phyloP scores from a whole-genome alignment of 371 early-diverging fungal genomes.

The Haplosporangium sp. region DNA sequence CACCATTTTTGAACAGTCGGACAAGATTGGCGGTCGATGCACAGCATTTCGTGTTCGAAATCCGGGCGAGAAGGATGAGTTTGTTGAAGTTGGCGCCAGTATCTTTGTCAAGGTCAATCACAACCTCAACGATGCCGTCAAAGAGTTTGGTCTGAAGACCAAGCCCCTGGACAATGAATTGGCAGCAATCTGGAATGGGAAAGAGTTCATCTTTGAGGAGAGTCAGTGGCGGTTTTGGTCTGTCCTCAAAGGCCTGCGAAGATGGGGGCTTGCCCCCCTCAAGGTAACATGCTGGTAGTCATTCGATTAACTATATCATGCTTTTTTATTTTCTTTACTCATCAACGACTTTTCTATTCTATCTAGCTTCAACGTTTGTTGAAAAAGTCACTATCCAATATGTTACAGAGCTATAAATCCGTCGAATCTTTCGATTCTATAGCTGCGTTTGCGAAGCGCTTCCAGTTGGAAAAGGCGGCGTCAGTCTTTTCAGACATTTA shows the following conservation, averaged over 20 bases:
- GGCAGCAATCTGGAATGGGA: slow-evolving; percentile 66
- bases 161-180: slow-evolving; percentile 42
- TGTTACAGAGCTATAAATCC: slow-evolving; percentile 42
- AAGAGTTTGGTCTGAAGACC: slow-evolving; percentile 62
- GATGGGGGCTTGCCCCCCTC: slow-evolving; percentile 64
- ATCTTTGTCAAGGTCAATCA: slow-evolving; percentile 71
- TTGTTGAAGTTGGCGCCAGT: slow-evolving; percentile 70
- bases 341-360: neutral
- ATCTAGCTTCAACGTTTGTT: slow-evolving; percentile 26
- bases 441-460: slow-evolving; percentile 26
- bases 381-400: slow-evolving; percentile 17
- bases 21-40: slow-evolving; percentile 68
- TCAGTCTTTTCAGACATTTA: slow-evolving; percentile 58
- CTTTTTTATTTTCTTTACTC: neutral
- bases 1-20: slow-evolving; percentile 65
- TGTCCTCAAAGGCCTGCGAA: slow-evolving; percentile 56
- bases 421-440: slow-evolving; percentile 35
- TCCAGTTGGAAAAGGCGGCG: slow-evolving; percentile 45
- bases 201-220: slow-evolving; percentile 63
- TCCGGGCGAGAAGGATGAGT: slow-evolving; percentile 51
- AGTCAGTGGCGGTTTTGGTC: slow-evolving; percentile 61
- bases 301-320: neutral
- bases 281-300: slow-evolving; percentile 49
- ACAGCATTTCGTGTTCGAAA: slow-evolving; percentile 57
- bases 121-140: slow-evolving; percentile 63